Evolutionary conservation across 2,329 filamentous ascomycete species (phyloP).

Genomic region (Cladosporium sp.): DNA sequence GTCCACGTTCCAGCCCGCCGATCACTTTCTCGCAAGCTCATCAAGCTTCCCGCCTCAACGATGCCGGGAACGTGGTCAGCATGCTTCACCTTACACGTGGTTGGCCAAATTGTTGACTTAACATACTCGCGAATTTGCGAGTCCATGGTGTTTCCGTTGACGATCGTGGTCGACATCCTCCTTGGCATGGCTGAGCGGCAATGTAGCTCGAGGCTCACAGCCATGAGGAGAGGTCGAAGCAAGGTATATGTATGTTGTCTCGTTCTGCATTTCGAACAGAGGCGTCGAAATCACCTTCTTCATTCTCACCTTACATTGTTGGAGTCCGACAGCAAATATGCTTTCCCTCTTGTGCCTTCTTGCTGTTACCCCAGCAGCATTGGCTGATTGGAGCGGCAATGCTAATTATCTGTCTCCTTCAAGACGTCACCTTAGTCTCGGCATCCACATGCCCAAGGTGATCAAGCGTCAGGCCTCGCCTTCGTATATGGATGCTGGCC

Average conservation of each 20-base stretch:
- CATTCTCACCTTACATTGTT: not conserved
- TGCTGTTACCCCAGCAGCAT: slow-evolving; percentile 12
- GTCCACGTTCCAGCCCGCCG: slow-evolving; percentile 12
- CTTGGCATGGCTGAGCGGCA: slow-evolving; percentile 7
- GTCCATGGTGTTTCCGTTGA: not conserved
- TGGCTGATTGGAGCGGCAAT: slow-evolving; percentile 45
- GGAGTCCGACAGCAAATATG: not conserved
- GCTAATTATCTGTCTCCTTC: slow-evolving; percentile 70
- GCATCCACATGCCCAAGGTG: slow-evolving; percentile 64
- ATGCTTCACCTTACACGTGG: slow-evolving; percentile 9
- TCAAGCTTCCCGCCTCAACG: slow-evolving; percentile 6
- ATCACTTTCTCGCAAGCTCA: slow-evolving; percentile 15
- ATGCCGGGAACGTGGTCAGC: slow-evolving; percentile 14
- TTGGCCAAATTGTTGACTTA: not conserved
- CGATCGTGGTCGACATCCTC: slow-evolving; percentile 4
- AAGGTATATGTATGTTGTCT: slow-evolving; percentile 17
- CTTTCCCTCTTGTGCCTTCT: slow-evolving; percentile 13
- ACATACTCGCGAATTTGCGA: not conserved
- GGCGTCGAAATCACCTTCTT: not conserved
- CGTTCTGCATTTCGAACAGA: not conserved
- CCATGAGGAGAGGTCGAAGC: not conserved
- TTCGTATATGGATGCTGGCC: slow-evolving; percentile 46
- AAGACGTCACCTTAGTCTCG: slow-evolving; percentile 61
- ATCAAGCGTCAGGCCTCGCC: slow-evolving; percentile 53
- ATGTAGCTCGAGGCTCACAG: not conserved